These are phyloP conservation scores for Fusarium begoniae DNA, from an alignment of 2,329 filamentous ascomycete species.

Conservation along the genomic window DNA sequence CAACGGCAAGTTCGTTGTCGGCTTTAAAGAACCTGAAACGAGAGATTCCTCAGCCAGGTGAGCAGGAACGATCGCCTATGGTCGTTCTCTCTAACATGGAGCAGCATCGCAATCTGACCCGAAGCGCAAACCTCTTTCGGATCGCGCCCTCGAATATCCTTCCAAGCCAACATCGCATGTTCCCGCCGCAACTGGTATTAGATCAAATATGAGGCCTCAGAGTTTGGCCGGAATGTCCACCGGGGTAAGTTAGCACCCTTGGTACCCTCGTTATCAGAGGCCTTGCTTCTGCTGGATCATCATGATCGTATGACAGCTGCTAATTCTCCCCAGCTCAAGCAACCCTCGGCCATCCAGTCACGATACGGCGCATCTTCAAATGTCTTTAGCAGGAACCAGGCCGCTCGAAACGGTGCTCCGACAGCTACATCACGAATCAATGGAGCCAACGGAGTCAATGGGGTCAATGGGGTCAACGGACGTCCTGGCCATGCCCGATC, in stretches of 20 bases:
- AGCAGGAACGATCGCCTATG: neutral
- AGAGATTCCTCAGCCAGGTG: conserved; percentile 57
- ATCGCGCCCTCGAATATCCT: conserved; percentile 63
- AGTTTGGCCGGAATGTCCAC: conserved; percentile 48
- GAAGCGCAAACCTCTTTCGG: conserved; percentile 68
- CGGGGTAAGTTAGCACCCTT: conserved; percentile 39
- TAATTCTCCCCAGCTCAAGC: conserved; percentile 46
- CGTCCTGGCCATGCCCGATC: conserved; percentile 59
- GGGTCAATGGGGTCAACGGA: conserved; percentile 45
- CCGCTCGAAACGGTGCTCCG: conserved; percentile 60
- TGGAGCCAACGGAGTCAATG: conserved; percentile 43
- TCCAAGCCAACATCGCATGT: conserved; percentile 49
- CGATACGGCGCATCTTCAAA: conserved; percentile 52
- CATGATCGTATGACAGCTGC: neutral
- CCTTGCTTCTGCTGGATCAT: neutral
- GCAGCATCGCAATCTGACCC: conserved; percentile 63
- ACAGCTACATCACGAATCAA: conserved; percentile 60
- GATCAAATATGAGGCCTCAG: conserved; percentile 57
- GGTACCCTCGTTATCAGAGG: neutral
- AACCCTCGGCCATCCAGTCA: conserved; percentile 44
- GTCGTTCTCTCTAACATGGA: conserved; percentile 22
- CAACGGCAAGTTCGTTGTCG: conserved; percentile 53
- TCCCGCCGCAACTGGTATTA: conserved; percentile 53
- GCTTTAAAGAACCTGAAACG: conserved; percentile 60
- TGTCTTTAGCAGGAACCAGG: conserved; percentile 67